These are phyloP conservation scores for Linnemannia hyalina DNA, from an alignment of 192 early-diverging fungal genomes.

Conservation along the genomic window DNA sequence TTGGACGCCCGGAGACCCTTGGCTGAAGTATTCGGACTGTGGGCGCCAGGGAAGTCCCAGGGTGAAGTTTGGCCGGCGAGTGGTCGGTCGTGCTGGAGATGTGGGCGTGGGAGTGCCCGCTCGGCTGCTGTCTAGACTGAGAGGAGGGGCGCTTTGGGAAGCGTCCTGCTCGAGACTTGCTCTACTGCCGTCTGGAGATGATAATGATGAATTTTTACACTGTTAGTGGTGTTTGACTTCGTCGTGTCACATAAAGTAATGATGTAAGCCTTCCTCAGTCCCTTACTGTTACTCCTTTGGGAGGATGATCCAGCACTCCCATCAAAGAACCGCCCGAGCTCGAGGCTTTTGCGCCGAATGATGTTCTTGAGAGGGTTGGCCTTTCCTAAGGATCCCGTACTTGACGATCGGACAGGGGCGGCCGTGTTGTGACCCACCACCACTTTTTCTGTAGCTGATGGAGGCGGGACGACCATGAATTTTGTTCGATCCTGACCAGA, in stretches of 20 bases:
- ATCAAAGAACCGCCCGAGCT: slow-evolving; percentile 21
- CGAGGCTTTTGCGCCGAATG: slow-evolving; percentile 37
- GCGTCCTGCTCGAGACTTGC: slow-evolving; percentile 15
- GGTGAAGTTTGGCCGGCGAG: slow-evolving; percentile 15
- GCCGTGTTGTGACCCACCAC: not conserved
- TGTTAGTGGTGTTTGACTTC: not conserved
- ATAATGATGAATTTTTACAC: not conserved
- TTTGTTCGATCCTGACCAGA: slow-evolving; percentile 6
- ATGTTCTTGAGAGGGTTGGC: slow-evolving; percentile 21
- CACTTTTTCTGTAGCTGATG: not conserved
- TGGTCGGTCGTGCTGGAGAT: not conserved
- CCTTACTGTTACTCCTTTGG: slow-evolving; percentile 1
- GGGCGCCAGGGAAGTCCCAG: slow-evolving; percentile 35
- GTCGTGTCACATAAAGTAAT: not conserved
- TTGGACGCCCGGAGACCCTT: not conserved
- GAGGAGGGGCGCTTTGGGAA: not conserved
- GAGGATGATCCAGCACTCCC: slow-evolving; percentile 7
- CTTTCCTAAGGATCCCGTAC: not conserved
- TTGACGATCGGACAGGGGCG: not conserved
- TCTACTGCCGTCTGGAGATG: slow-evolving; percentile 12
- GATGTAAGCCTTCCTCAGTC: not conserved
- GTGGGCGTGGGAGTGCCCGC: not conserved
- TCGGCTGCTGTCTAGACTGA: not conserved
- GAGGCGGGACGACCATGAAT: not conserved
- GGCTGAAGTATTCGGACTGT: slow-evolving; percentile 26